Percentiles rank a stretch among this genome's conserved stretches.
Evolutionary conservation across 306 rosid species (phyloP).

Genomic region (Dalbergia cochinchinensis): DNA sequence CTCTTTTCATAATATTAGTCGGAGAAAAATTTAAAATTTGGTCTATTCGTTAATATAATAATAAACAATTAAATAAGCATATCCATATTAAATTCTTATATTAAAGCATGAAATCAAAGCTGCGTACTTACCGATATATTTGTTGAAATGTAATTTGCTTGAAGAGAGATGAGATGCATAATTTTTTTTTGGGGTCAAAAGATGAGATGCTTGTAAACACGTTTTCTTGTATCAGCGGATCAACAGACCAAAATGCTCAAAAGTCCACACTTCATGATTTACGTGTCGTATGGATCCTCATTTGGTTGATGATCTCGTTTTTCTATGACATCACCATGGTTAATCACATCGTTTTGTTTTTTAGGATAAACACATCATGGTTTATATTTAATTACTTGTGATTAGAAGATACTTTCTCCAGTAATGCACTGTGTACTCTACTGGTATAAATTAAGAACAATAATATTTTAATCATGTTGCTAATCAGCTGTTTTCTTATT

Average conservation of each 20-base stretch:
- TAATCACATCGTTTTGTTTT: neutral
- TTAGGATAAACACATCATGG: neutral
- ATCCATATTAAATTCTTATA: too few species aligned
- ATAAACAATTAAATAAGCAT: too few species aligned
- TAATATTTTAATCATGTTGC: too few species aligned
- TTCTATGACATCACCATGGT: neutral
- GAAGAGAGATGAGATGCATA: too few species aligned
- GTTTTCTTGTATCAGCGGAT: neutral
- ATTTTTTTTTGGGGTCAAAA: too few species aligned
- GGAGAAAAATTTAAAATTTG: too few species aligned
- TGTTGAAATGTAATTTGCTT: too few species aligned
- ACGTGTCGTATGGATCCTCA: constrained; percentile 7
- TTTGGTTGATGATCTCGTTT: neutral
- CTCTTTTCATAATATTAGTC: too few species aligned
- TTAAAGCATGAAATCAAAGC: too few species aligned
- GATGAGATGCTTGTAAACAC: neutral
- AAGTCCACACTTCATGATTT: neutral
- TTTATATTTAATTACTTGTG: neutral
- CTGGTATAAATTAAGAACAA: neutral
- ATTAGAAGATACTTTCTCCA: neutral
- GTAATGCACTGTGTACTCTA: neutral
- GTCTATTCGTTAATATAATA: too few species aligned
- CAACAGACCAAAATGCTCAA: neutral
- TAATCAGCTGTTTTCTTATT: too few species aligned
- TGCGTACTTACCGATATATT: too few species aligned